Conservation (phyloP, 2,329 filamentous ascomycete species). For the Talaromyces sp. region DNA sequence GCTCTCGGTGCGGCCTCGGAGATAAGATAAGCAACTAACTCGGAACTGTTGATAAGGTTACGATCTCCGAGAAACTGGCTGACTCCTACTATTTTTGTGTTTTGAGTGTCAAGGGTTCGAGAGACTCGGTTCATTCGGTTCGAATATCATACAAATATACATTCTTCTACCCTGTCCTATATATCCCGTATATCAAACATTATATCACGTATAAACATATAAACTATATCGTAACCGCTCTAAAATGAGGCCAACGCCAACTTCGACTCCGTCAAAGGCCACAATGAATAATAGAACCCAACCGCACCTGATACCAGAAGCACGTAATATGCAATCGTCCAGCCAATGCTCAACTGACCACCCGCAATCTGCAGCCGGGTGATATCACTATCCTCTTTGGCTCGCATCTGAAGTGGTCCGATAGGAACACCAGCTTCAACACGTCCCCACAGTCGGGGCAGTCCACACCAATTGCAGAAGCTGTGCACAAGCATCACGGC, state of each 20-base stretch:
- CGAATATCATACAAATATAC: background rate
- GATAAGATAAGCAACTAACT: background rate
- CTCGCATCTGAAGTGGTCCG: slow-evolving; percentile 32
- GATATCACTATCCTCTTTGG: slow-evolving; percentile 39
- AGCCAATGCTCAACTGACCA: slow-evolving; percentile 43
- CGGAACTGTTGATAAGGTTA: background rate
- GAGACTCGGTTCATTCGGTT: too few relatives aligned
- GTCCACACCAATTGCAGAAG: slow-evolving; percentile 89
- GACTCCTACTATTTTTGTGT: too few relatives aligned
- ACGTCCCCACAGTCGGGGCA: slow-evolving; percentile 79
- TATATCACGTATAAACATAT: background rate
- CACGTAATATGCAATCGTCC: slow-evolving; percentile 76
- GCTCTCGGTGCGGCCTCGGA: background rate
- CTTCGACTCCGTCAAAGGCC: slow-evolving; percentile 61
- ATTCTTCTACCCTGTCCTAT: background rate
- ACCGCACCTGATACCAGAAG: slow-evolving; percentile 68
- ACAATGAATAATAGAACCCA: slow-evolving; percentile 68
- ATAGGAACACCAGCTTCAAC: slow-evolving; percentile 55
- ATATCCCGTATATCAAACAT: background rate
- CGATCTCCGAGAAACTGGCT: background rate
- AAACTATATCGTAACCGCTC: background rate
- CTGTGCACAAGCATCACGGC: slow-evolving; percentile 73
- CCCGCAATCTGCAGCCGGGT: slow-evolving; percentile 21
- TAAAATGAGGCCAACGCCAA: slow-evolving; percentile 36
- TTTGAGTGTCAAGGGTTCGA: too few relatives aligned